These are phyloP conservation scores for Porogramme epimiltina DNA, from an alignment of 1,284 basidiomycete species.

Conservation along the genomic window DNA sequence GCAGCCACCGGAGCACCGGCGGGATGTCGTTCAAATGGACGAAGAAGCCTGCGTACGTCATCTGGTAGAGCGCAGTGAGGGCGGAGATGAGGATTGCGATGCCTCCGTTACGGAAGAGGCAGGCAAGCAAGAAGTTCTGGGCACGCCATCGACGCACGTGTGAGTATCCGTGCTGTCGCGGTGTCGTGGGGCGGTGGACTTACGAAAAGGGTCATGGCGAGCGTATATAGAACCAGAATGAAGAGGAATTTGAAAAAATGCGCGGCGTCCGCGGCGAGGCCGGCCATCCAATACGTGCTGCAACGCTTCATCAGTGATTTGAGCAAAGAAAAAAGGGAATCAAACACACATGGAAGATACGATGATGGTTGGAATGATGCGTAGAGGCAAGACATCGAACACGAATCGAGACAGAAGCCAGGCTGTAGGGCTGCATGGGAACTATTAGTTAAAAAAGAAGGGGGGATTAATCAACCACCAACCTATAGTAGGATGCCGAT, in stretches of 20 bases:
- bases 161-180: no score
- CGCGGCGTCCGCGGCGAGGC: slow-evolving; percentile 56
- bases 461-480: slow-evolving; percentile 19
- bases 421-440: slow-evolving; percentile 65
- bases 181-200: slow-evolving; percentile 31
- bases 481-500: slow-evolving; percentile 80
- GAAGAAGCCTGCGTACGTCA: slow-evolving; percentile 87
- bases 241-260: slow-evolving; percentile 42
- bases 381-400: slow-evolving; percentile 84
- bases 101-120: slow-evolving; percentile 80
- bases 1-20: slow-evolving; percentile 83
- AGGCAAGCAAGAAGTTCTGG: slow-evolving; percentile 89
- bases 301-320: slow-evolving; percentile 1
- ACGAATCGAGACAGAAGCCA: slow-evolving; percentile 85
- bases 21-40: slow-evolving; percentile 82
- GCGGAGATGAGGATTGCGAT: slow-evolving; percentile 85
- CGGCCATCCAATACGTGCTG: slow-evolving; percentile 92
- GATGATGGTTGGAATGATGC: slow-evolving; percentile 83
- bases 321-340: no score
- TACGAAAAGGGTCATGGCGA: slow-evolving; percentile 84
- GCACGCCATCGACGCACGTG: not conserved
- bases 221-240: slow-evolving; percentile 54
- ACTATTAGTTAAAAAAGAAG: not conserved
- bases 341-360: slow-evolving; percentile 73
- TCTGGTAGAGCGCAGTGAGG: slow-evolving; percentile 76